These are phyloP conservation scores for Colletotrichum navitas DNA, from an alignment of 2,329 filamentous ascomycete genomes.

Conservation along the genomic window DNA sequence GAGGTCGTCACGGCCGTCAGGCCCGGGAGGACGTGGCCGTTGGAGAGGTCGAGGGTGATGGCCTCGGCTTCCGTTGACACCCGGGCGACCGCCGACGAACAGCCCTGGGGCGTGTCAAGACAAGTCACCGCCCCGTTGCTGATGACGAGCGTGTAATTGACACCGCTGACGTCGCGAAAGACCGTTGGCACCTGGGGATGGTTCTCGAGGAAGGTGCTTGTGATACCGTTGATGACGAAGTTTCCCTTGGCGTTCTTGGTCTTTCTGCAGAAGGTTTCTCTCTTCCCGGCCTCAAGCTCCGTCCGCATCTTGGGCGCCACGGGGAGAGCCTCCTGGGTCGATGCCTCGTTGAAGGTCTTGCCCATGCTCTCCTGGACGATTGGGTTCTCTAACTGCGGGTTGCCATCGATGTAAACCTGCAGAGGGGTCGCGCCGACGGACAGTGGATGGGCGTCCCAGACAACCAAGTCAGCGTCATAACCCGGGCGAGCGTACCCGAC, in stretches of 20 bases:
- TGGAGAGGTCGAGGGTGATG: constrained; percentile 52
- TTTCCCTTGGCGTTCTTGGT: constrained; percentile 44
- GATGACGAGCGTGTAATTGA: constrained; percentile 55
- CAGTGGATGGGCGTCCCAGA: constrained; percentile 63
- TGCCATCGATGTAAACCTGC: constrained; percentile 63
- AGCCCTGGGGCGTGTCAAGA: constrained; percentile 44
- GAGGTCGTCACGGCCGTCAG: constrained; percentile 62
- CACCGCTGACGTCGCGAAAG: constrained; percentile 25
- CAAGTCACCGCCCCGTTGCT: constrained; percentile 57
- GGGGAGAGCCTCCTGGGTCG: background rate
- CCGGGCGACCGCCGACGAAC: constrained; percentile 26
- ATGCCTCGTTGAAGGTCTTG: constrained; percentile 30
- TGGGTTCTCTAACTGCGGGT: constrained; percentile 50
- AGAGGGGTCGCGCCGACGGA: constrained; percentile 58
- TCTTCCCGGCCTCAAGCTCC: constrained; percentile 43
- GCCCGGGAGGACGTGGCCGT: constrained; percentile 63
- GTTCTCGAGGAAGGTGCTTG: constrained; percentile 51
- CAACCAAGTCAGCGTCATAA: constrained; percentile 64
- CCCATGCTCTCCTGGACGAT: constrained; percentile 49
- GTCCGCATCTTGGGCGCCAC: constrained; percentile 45
- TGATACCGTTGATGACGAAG: constrained; percentile 55
- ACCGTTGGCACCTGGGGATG: constrained; percentile 32
- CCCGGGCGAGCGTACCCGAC: constrained; percentile 59
- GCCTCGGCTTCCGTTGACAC: constrained; percentile 49
- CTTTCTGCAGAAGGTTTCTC: constrained; percentile 46